Percentiles rank a stretch among this genome's conserved stretches.
Conservation (phyloP, 1,284 basidiomycete genomes). For the Papiliotrema nemorosa region DNA sequence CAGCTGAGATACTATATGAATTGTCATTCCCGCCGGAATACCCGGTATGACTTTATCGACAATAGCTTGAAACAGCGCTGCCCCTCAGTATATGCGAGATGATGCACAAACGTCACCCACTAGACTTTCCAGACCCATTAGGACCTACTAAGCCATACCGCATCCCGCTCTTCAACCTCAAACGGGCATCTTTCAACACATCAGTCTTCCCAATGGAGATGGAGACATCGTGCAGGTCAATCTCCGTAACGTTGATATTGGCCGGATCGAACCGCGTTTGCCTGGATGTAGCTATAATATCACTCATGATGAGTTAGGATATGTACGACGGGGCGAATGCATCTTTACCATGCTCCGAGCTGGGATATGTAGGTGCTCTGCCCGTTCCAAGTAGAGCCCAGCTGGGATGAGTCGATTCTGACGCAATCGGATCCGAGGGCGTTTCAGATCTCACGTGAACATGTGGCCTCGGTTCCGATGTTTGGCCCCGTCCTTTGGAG, state of each 20-base stretch:
- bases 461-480: too few relatives aligned
- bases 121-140: conserved; percentile 62
- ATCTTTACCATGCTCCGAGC: too few relatives aligned
- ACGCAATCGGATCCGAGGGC: too few relatives aligned
- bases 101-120: conserved; percentile 3
- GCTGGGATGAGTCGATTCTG: too few relatives aligned
- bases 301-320: too few relatives aligned
- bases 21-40: conserved; percentile 54
- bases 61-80: conserved; percentile 52
- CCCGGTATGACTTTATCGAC: conserved; percentile 56
- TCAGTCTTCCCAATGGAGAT: conserved; percentile 55
- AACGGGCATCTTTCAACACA: conserved; percentile 56
- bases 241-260: conserved; percentile 48
- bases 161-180: conserved; percentile 56
- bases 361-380: too few relatives aligned
- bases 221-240: conserved; percentile 55
- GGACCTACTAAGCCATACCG: conserved; percentile 58
- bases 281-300: conserved; percentile 41
- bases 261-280: conserved; percentile 55
- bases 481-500: too few relatives aligned
- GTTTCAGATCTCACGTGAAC: too few relatives aligned
- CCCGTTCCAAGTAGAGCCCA: too few relatives aligned
- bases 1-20: conserved; percentile 57
- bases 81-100: not conserved
- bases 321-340: too few relatives aligned